Evolutionary conservation across 495 filamentous ascomycete species (phyloP), one percentile per base, ranked within the genome.

Genomic region (Podospora appendiculata): DNA sequence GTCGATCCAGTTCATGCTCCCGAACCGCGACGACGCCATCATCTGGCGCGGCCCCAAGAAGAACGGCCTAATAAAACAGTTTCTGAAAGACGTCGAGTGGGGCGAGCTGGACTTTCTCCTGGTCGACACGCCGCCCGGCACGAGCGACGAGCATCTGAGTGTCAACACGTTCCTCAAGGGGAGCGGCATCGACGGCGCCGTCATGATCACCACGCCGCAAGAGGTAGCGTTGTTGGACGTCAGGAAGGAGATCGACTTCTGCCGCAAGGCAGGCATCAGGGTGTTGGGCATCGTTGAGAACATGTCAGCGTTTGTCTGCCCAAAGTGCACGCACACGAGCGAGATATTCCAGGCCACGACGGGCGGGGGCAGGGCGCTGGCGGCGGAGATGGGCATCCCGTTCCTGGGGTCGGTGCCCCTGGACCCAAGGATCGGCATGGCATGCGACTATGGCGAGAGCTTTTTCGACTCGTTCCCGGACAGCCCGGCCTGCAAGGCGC

Each of bases 1-100:
- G 93, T 90, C 85, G 49, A 86, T 98, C 57, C 93, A 97, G 67
- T 97, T 97, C 65, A 93, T 98, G 91, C 74, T 98, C 35, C 93
- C 93, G 0, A 88, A 88, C 52, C 74, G 87, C 5, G 93, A 97
- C 60, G 89, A 93, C 55, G 94, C 93, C 4, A 83, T 97, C 11
- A 97, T 98, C 53, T 98, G 93, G 94, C 77, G 92, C 32, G 93
- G 93, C 0, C 86, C 94, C 5, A 98, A 97, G 78, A 98, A 97
- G 79, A 98, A 96, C 61, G 93, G 93, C 1, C 66, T 98, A 51
- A 97, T 98, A 64, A 98, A 97, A 73, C 87, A 91, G 69, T 98
- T 98, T 60, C 62, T 98, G 25, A 94, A 92, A 69, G 94, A 98
- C 65, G 94, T 97, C 19, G 89, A 92, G 62, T 97, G 94, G 93